phyloP scores from a whole-genome alignment of 2,329 filamentous ascomycete species.

The Camillea tinctor region DNA sequence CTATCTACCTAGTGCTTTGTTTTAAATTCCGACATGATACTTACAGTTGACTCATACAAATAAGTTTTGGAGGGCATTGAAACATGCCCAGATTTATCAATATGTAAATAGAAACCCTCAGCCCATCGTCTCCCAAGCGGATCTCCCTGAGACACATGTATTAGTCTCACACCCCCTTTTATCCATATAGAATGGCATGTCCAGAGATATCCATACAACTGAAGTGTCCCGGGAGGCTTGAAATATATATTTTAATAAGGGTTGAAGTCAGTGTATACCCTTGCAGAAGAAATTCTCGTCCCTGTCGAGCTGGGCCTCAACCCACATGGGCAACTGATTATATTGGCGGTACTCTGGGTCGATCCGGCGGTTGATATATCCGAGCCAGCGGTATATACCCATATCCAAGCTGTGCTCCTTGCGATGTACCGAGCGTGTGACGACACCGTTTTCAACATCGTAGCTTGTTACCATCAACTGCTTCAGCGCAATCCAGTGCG shows the following conservation, averaged over 20 bases:
- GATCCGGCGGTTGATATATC: slow-evolving; percentile 48
- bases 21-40: too few species aligned
- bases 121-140: too few species aligned
- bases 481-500: slow-evolving; percentile 56
- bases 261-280: neutral
- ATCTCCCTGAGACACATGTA: too few species aligned
- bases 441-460: slow-evolving; percentile 36
- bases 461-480: slow-evolving; percentile 53
- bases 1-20: too few species aligned
- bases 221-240: too few species aligned
- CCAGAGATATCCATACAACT: too few species aligned
- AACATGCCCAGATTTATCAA: neutral
- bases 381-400: slow-evolving; percentile 51
- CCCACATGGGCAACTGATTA: slow-evolving; percentile 56
- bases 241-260: too few species aligned
- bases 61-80: neutral
- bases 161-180: too few species aligned
- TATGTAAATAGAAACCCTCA: too few species aligned
- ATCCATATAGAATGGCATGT: too few species aligned
- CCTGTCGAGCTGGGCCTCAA: slow-evolving; percentile 47
- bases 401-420: slow-evolving; percentile 32
- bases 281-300: slow-evolving; percentile 48
- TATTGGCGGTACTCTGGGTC: slow-evolving; percentile 44
- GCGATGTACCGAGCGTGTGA: slow-evolving; percentile 18
- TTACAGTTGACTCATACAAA: neutral